phyloP scores from a whole-genome alignment of 1,139 yeast genomes.

The Arxiozyma bovina region DNA sequence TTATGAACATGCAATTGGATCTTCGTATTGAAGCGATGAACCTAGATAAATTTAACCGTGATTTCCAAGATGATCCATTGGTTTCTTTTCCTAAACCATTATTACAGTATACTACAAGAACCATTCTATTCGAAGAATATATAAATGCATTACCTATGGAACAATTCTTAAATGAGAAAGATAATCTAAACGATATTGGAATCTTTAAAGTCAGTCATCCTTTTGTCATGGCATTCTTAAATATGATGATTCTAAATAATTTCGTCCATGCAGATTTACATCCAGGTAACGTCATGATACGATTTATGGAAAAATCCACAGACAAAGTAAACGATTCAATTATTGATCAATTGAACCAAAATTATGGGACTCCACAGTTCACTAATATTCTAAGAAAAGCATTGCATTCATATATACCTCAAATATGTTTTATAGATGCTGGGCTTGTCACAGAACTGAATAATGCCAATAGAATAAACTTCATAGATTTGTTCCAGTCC shows the following conservation, averaged over 20 bases:
- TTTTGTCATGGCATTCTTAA: constrained; percentile 81
- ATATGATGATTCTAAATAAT: constrained; percentile 86
- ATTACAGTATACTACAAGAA: constrained; percentile 53
- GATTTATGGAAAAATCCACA: constrained; percentile 44
- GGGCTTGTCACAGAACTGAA: constrained; percentile 89
- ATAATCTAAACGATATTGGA: constrained; percentile 38
- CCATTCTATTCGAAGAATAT: constrained; percentile 78
- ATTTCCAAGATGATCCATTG: constrained; percentile 43
- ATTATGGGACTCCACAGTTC: neutral
- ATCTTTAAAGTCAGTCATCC: constrained; percentile 68
- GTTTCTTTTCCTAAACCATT: constrained; percentile 69
- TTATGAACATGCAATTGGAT: constrained; percentile 87
- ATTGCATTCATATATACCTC: constrained; percentile 57
- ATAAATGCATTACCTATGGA: constrained; percentile 79
- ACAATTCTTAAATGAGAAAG: constrained; percentile 42
- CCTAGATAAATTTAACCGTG: constrained; percentile 48
- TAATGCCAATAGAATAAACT: constrained; percentile 66
- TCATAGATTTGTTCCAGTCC: constrained; percentile 81
- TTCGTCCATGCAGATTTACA: constrained; percentile 94
- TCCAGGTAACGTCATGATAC: constrained; percentile 87
- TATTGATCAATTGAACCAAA: neutral
- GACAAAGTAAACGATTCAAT: neutral
- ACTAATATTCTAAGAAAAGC: neutral
- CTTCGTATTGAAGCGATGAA: constrained; percentile 83
- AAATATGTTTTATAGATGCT: constrained; percentile 83